Percentiles rank a stretch among this genome's conserved stretches.
Evolutionary conservation across 306 rosid genomes (phyloP).

Genomic region (Luffa acutangula): DNA sequence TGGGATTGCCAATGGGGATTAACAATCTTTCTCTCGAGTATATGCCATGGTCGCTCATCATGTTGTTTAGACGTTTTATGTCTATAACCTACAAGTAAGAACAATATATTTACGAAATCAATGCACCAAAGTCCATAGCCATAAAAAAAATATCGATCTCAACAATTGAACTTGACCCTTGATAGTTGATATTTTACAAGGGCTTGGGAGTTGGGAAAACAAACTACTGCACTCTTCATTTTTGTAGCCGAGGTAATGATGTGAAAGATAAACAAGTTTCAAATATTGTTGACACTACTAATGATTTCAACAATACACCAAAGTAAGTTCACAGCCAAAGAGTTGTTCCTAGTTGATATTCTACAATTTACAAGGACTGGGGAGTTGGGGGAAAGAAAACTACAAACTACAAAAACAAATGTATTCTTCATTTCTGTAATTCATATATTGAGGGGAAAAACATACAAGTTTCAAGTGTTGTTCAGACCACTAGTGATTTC

Average conservation of each 20-base stretch:
- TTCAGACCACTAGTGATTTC: not conserved
- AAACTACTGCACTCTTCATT: not conserved
- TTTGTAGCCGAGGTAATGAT: not conserved
- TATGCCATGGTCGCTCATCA: slow-evolving; percentile 96
- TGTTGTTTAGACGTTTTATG: slow-evolving; percentile 80
- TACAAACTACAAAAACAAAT: not conserved
- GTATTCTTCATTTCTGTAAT: not conserved
- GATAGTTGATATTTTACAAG: not conserved
- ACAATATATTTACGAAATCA: not conserved
- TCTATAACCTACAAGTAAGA: slow-evolving; percentile 54
- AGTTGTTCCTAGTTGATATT: not conserved
- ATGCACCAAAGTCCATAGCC: not conserved
- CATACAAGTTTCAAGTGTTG: not conserved
- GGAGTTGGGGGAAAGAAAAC: not conserved
- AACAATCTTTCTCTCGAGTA: slow-evolving; percentile 83
- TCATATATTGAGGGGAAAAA: not conserved
- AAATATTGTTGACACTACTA: not conserved
- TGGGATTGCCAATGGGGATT: slow-evolving; percentile 63
- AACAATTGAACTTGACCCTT: not conserved
- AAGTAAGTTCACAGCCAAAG: not conserved
- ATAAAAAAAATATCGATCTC: not conserved
- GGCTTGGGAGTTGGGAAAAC: not conserved
- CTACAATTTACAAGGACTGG: not conserved
- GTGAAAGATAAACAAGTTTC: not conserved
- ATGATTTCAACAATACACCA: not conserved